Evolutionary conservation across 2,329 filamentous ascomycete species (phyloP), one percentile per base, ranked within the genome.

Genomic region (Alternaria conjuncta): DNA sequence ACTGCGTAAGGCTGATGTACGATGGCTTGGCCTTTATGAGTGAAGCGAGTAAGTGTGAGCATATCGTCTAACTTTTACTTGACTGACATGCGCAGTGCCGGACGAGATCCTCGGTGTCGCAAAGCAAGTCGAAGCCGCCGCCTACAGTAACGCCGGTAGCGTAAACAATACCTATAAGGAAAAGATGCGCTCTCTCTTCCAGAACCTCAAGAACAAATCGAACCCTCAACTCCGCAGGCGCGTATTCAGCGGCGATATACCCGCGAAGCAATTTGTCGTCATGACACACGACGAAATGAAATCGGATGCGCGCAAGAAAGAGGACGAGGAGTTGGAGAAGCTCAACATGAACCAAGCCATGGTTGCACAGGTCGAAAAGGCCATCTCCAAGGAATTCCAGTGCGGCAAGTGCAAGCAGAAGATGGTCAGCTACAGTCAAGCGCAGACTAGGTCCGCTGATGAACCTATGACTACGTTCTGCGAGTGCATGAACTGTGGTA

Each of bases 341-440:
- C 93, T 97, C 82, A 99, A 99, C 82, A 94, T 98, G 92, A 94
- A 94, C 84, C 93, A 95, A 81, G 93, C 96, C 2, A 96, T 98
- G 89, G 94, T 97, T 11, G 92, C 95, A 61, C 92, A 94, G 85
- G 92, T 89, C 18, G 91, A 97, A 82, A 96, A 94, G 86, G 94
- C 91, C 78, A 93, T 97, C 82, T 94, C 90, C 78, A 91, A 92
- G 78, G 92, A 90, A 61, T 86, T 98, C 75, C 90, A 93, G 82
- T 99, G 96, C 83, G 89, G 93, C 76, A 94, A 94, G 81, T 99
- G 96, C 83, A 92, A 92, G 74, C 87, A 97, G 86, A 94, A 92
- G 85, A 94, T 93, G 85, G 96, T 98, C 77, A 94, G 91, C 81
- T 99, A 99, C 82, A 93, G 89, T 53, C 96, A 99, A 83, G 96